Evolutionary conservation across 331 rosid genomes (phyloP).

Genomic region (Malus hybrid): DNA sequence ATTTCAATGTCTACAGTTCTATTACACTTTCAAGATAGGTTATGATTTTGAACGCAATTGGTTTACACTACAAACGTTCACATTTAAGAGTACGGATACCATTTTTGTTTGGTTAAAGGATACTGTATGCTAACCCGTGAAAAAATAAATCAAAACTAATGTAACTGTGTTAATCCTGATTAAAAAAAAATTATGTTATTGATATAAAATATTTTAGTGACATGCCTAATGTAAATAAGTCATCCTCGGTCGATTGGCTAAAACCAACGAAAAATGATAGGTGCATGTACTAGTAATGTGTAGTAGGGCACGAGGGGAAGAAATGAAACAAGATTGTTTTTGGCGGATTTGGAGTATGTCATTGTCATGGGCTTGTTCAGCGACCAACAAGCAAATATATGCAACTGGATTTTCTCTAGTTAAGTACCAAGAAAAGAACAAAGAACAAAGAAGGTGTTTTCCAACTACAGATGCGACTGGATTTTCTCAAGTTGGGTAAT

Average conservation of each 20-base stretch:
- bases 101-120: too few species aligned
- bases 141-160: not conserved
- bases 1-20: too few species aligned
- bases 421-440: not conserved
- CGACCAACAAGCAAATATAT: slow-evolving; percentile 4
- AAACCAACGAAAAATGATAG: not conserved
- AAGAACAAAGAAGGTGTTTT: too few species aligned
- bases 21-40: too few species aligned
- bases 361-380: not conserved
- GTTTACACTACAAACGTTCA: not conserved
- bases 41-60: too few species aligned
- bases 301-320: not conserved
- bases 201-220: too few species aligned
- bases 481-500: not conserved
- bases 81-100: not conserved
- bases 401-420: not conserved
- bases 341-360: not conserved
- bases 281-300: too few species aligned
- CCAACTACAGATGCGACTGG: not conserved
- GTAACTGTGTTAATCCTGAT: not conserved
- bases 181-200: too few species aligned
- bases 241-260: not conserved
- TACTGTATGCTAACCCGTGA: not conserved
- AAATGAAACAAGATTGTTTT: not conserved
- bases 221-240: not conserved